These are phyloP conservation scores for Achaetomium macrosporum DNA, from an alignment of 2,329 filamentous ascomycete species.

Conservation along the genomic window DNA sequence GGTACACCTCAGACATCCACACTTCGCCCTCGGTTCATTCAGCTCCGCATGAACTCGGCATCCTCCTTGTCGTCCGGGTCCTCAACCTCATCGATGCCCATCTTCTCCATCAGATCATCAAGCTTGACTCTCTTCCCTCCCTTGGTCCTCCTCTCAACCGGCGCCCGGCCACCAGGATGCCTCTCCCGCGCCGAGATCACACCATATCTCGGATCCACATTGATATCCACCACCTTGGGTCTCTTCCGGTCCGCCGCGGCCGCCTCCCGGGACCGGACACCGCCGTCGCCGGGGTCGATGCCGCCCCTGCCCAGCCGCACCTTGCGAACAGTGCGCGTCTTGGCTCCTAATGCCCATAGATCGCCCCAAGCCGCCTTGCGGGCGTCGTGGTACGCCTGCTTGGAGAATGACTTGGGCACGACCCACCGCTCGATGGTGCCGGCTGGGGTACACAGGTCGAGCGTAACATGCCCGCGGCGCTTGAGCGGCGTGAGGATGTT, in stretches of 20 bases:
- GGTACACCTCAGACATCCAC: neutral
- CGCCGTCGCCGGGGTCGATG: constrained; percentile 38
- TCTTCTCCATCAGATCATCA: constrained; percentile 37
- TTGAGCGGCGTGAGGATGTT: constrained; percentile 77
- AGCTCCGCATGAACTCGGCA: constrained; percentile 14
- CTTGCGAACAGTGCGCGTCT: constrained; percentile 63
- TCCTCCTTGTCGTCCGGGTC: constrained; percentile 20
- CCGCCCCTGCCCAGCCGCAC: constrained; percentile 52
- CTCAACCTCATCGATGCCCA: constrained; percentile 24
- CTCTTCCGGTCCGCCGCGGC: constrained; percentile 30
- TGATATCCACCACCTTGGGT: constrained; percentile 37
- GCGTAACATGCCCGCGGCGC: constrained; percentile 75
- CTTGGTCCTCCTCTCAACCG: constrained; percentile 37
- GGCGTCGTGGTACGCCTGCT: constrained; percentile 83
- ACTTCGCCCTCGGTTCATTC: neutral
- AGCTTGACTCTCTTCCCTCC: constrained; percentile 34
- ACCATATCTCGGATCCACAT: constrained; percentile 30
- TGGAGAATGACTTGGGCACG: constrained; percentile 73
- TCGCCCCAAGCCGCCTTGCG: constrained; percentile 90
- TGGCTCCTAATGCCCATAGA: constrained; percentile 90
- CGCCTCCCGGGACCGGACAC: constrained; percentile 36
- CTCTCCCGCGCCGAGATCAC: constrained; percentile 37
- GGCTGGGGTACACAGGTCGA: constrained; percentile 84
- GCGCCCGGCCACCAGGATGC: constrained; percentile 24
- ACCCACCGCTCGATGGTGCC: constrained; percentile 91